A percentile compares a stretch with the other conserved stretches of the same genome.
These are phyloP conservation scores for Rauvolfia tetraphylla DNA, from an alignment of 257 asterid genomes.

Conservation along the genomic window DNA sequence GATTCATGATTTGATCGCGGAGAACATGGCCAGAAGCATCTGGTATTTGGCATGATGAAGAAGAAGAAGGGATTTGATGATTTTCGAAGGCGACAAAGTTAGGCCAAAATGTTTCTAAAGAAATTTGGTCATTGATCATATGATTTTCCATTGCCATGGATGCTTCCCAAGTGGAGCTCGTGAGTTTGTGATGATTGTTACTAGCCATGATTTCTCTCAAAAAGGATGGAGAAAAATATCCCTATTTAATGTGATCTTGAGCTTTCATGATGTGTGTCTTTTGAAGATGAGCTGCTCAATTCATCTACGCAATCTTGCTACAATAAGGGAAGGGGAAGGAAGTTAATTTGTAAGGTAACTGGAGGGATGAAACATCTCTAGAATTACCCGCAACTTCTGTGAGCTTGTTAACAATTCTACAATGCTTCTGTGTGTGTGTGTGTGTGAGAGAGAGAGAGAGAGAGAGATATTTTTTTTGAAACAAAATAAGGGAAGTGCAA, in stretches of 20 bases:
- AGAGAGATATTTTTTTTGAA: constrained; percentile 2
- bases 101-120: constrained; percentile 43
- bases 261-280: constrained; percentile 6
- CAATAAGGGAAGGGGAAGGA: not conserved
- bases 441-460: constrained; percentile 9
- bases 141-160: constrained; percentile 30
- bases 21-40: not conserved
- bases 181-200: constrained; percentile 36
- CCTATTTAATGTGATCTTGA: constrained; percentile 13
- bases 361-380: constrained; percentile 9
- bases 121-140: constrained; percentile 11
- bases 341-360: constrained; percentile 11
- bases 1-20: constrained; percentile 6
- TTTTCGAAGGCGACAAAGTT: constrained; percentile 20
- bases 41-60: constrained; percentile 15
- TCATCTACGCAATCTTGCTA: constrained; percentile 1
- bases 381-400: constrained; percentile 12
- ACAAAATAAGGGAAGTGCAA: not conserved
- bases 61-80: constrained; percentile 20
- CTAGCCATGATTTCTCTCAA: constrained; percentile 31
- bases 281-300: not conserved
- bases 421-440: not conserved
- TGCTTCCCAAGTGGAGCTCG: constrained; percentile 32
- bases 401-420: constrained; percentile 6
- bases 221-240: not conserved